A percentile compares a stretch with the other conserved stretches of the same genome.
Evolutionary conservation across 2,329 filamentous ascomycete species (phyloP).

Genomic region (Fusarium haematococcum): DNA sequence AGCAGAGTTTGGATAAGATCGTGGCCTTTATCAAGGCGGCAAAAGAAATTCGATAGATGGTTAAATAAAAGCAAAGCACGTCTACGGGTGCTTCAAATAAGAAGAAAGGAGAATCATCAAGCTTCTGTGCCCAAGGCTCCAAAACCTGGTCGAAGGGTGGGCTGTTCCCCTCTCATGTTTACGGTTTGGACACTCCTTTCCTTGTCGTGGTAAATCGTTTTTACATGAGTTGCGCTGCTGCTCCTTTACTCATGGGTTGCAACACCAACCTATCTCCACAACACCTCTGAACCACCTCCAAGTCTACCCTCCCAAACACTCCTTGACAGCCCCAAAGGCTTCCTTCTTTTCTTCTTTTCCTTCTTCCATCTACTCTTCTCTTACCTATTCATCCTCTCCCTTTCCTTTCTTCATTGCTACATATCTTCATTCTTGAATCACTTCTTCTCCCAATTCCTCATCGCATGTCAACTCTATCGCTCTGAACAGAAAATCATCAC

Average conservation of each 20-base stretch:
- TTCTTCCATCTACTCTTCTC: background rate
- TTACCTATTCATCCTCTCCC: background rate
- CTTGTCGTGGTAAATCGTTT: background rate
- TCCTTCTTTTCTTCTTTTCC: background rate
- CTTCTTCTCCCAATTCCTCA: background rate
- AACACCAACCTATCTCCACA: conserved; percentile 7
- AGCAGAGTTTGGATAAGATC: conserved; percentile 86
- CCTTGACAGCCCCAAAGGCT: background rate
- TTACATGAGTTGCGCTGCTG: background rate
- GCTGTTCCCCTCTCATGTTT: background rate
- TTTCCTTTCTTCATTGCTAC: background rate
- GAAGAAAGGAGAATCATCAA: background rate
- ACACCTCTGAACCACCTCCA: background rate
- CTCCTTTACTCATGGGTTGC: conserved; percentile 9
- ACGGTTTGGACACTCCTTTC: background rate
- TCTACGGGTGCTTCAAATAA: background rate
- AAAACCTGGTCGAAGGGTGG: background rate
- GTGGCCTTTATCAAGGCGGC: conserved; percentile 80
- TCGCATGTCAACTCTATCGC: background rate
- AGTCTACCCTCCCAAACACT: background rate
- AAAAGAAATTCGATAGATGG: conserved; percentile 66
- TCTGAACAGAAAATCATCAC: background rate
- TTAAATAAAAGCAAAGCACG: conserved; percentile 14
- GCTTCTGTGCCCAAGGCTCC: background rate
- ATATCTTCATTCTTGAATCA: background rate